Base-by-base conservation (phyloP, 148 eudicot species). In the Chenopodium berlandieri region DNA sequence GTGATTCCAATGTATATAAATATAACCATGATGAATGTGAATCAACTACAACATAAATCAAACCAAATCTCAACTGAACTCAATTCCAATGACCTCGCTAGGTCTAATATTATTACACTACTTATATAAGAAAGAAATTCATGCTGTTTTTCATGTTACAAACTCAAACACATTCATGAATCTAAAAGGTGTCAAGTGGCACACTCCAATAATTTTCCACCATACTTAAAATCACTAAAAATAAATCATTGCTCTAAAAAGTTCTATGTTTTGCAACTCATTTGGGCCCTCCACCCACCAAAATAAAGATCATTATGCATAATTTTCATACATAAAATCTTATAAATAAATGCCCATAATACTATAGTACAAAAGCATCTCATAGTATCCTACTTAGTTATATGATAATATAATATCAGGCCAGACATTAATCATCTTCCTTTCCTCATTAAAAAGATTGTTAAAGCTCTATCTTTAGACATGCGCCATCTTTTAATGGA, bases 351-450 rank as follows among this genome's bases (percentile, higher is more conserved):
- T 62, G 10, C 66, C 66, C 66, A 69, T 67, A 67, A 12, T 27
- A 4, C 40, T 27, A 70, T 19, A 34, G 44, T 71, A 34, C 73
- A 71, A 71, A 34, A 71, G 25, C 73, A 40, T n/a, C 14, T 9
- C 14, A 20, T 5, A 40, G 10, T 7, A 71, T 71, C 54, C 75
- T 40, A 44, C 4, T 7, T 63, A 23, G 72, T 40, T 78, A 78
- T 78, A 78, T 79, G 50, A 79, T 73, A 46, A n/a, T 63, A 44
- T 40, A 31, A 22, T 27, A 23, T 63, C 83, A 80, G 78, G 72
- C 83, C 78, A 30, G 73, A 81, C 78, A 81, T 17, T 66, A 47
- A 81, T 81, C 22, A 73, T 81, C 78, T 64, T 71, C 37, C 25
- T 2, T 40, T 1, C 44, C 60, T 27, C 23, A 71, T 79, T 56